Base-by-base conservation (phyloP, 1,139 yeast species). In the Eremothecium cymbalariae region DNA sequence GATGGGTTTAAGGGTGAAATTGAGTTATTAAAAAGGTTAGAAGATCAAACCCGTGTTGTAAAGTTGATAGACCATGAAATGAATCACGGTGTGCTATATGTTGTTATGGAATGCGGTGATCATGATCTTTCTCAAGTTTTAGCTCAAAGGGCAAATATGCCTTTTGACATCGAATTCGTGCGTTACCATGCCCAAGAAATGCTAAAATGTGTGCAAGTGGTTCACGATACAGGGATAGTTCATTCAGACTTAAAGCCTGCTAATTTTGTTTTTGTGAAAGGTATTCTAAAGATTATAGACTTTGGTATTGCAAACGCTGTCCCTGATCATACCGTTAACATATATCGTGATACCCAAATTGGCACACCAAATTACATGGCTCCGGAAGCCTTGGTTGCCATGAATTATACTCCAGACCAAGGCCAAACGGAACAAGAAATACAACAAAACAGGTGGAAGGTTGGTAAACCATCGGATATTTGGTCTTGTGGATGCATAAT, bases 301-400 rank as follows among this genome's bases (percentile, higher is more conserved):
- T 90, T 90, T 65, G 98, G 98, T 13, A 90, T 90, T 40, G 94
- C 97, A 9, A 83, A 88, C 60, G 85, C 90, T 0, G 90, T 90
- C 2, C 94, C 95, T 1, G 96, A 88, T 38, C 85, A 85, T 51
- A 90, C 98, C 0, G 77, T 83, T 19, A 90, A 90, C 50, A 74
- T 90, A 15, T 90, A 88, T 53, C 70, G 97, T 39, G 94, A 85
- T 42, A 74, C 86, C 5, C 96, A 85, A 55, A 81, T 86, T 38
- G 98, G 98, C 2, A 90, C 98, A 0, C 95, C 96, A 2, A 85
- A 83, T 56, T 90, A 90, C 57, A 90, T 90, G 98, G 96, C 98
- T 0, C 98, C 98, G 0, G 98, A 90, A 57, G 85, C 97, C 0
- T 64, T 88, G 38, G 68, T 80, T 28, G 94, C 57, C 2, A 79